Evolutionary conservation across 176 grass and related monocot species (phyloP), one percentile per base, ranked within the genome.

Genomic region (Cenchrus purpureus): DNA sequence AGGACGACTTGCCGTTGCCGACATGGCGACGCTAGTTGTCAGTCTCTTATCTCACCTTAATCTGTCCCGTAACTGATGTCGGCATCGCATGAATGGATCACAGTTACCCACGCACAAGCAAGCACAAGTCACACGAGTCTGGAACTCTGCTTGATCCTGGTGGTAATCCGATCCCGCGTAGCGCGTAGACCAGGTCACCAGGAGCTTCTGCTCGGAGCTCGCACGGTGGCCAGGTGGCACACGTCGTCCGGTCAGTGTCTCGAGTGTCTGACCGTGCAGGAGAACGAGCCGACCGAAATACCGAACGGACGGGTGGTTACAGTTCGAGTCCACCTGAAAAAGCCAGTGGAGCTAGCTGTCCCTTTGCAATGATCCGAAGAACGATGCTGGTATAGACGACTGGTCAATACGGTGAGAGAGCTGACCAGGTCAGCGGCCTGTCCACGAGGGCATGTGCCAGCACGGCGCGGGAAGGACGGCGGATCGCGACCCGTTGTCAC

Each of bases 301-400:
- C 37, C 37, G 37, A 40, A 40, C 37, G 37, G 15, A 69, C 42
- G 68, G 10, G 42, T 70, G 68, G 68, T 70, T 70, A 70, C 68
- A 70, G 68, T 46, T 70, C 68, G 68, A 70, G 42, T 70, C 68
- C 68, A 70, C 68, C 68, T 70, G 68, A 45, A 70, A 70, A 46
- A 10, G 19, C 10, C 31, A 65, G 63, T 34, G 28, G 37, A 40
- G 25, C 2, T 15, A 40, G 37, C 3, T 60, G 58, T 25, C 22
- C 20, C 58, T 25, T 25, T 60, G 58, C 58, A 22, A 10, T 60
- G 58, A 60, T 60, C 20, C 20, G 17, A 25, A 60, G 37, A 59
- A 6, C 55, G 17, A 5, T 25, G 16, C 19, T n/a, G 4, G 7
- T 2, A 17, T 2, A 42, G 44, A 12, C 14, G 37, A 69, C 67